phyloP scores from a whole-genome alignment of 1,139 yeast species.

The Kurtzmaniella quercitrusa region DNA sequence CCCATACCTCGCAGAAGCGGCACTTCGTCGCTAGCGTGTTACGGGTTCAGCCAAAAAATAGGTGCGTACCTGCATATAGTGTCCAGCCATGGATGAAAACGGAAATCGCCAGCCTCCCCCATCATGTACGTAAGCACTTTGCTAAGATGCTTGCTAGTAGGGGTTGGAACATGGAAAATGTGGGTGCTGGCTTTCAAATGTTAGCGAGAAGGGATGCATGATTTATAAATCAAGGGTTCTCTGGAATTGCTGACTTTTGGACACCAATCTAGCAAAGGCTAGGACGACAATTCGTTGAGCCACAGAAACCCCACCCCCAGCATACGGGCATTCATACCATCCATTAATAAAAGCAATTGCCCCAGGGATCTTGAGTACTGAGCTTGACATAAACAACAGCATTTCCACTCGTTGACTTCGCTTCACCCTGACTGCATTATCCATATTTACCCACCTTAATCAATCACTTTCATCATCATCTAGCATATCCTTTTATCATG shows the following conservation, averaged over 20 bases:
- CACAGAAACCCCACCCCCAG: neutral
- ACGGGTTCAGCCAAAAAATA: neutral
- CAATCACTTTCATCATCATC: too few relatives aligned
- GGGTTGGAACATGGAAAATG: neutral
- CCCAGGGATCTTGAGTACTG: too few relatives aligned
- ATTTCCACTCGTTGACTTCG: too few relatives aligned
- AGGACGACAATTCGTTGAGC: neutral
- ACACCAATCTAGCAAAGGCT: neutral
- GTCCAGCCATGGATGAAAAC: conserved; percentile 1
- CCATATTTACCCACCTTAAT: neutral
- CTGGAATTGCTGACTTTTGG: neutral
- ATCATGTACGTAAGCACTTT: neutral
- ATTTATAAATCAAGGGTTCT: neutral
- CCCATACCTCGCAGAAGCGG: neutral
- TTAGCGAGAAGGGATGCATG: neutral
- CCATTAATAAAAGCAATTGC: too few relatives aligned
- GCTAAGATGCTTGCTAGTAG: neutral
- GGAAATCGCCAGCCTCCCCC: conserved; percentile 2
- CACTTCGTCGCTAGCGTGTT: neutral
- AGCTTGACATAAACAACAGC: too few relatives aligned
- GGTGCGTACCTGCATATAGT: neutral
- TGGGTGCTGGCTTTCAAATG: conserved; percentile 1
- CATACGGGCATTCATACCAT: too few relatives aligned
- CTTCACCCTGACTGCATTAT: neutral
- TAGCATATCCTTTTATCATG: neutral